Percentiles rank a stretch among this genome's conserved stretches.
These are phyloP conservation scores for Nicotiana undulata DNA, from an alignment of 257 asterid species.

Conservation along the genomic window DNA sequence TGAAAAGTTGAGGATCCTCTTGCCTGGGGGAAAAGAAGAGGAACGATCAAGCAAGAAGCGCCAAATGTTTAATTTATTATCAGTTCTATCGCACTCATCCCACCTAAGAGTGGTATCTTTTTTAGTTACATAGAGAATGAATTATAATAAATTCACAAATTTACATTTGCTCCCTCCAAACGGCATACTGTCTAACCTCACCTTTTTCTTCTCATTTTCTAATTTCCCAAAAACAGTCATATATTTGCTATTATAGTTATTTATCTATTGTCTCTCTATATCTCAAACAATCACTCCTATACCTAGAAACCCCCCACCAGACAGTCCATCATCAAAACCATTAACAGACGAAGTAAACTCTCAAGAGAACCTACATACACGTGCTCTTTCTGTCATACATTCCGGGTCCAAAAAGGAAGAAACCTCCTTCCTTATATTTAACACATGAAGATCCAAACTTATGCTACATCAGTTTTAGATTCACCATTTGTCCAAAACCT, in stretches of 20 bases:
- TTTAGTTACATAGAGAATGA: neutral
- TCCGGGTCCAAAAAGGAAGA: neutral
- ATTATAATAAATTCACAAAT: neutral
- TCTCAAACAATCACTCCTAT: neutral
- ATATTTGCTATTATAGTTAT: neutral
- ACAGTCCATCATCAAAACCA: neutral
- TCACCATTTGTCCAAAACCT: neutral
- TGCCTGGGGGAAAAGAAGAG: neutral
- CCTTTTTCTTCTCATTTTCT: neutral
- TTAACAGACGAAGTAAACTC: neutral
- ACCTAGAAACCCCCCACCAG: neutral
- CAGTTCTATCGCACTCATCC: neutral
- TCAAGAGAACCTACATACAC: neutral
- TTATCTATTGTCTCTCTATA: neutral
- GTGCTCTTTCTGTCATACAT: neutral
- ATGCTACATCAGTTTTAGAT: neutral
- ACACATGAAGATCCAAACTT: neutral
- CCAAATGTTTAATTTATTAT: neutral
- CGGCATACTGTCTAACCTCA: neutral
- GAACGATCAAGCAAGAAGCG: neutral
- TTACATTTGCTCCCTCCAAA: neutral
- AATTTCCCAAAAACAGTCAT: neutral
- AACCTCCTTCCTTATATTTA: neutral
- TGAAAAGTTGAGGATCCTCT: neutral
- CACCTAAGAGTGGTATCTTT: neutral